Evolutionary conservation across 441 rosid genomes (phyloP).

Genomic region (Eutrema salsugineum): DNA sequence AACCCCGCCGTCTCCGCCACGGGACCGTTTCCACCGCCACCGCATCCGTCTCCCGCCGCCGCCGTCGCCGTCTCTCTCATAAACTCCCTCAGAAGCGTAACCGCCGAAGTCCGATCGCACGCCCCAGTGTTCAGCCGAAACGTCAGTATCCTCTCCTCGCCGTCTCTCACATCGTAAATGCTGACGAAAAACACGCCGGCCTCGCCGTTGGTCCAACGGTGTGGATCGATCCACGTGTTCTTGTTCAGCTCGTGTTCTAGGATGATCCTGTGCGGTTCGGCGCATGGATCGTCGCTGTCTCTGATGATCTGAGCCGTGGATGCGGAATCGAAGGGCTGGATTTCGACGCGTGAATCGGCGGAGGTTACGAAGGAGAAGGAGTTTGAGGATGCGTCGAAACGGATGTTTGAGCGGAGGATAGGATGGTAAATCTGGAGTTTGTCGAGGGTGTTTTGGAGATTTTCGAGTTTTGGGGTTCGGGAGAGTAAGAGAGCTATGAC

Average conservation of each 20-base stretch:
- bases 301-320: conserved; percentile 47
- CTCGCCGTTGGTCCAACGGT: conserved; percentile 22
- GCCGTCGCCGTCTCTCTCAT: conserved; percentile 29
- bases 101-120: conserved; percentile 80
- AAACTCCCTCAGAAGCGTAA: conserved; percentile 47
- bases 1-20: conserved; percentile 18
- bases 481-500: conserved; percentile 69
- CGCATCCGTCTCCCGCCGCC: not conserved
- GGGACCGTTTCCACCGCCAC: not conserved
- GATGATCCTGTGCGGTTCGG: conserved; percentile 40
- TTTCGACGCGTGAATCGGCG: conserved; percentile 34
- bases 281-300: conserved; percentile 8
- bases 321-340: conserved; percentile 48
- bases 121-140: conserved; percentile 66
- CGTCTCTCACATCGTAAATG: conserved; percentile 40
- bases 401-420: conserved; percentile 71
- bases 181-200: conserved; percentile 45
- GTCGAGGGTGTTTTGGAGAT: conserved; percentile 50
- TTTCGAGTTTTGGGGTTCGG: conserved; percentile 36
- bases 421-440: conserved; percentile 59
- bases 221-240: conserved; percentile 52
- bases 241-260: conserved; percentile 71
- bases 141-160: conserved; percentile 37
- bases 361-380: conserved; percentile 62
- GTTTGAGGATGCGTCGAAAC: conserved; percentile 36